Evolutionary conservation across 768 basidiomycete species (phyloP).

Genomic region (Chlorophyllum brunneum): DNA sequence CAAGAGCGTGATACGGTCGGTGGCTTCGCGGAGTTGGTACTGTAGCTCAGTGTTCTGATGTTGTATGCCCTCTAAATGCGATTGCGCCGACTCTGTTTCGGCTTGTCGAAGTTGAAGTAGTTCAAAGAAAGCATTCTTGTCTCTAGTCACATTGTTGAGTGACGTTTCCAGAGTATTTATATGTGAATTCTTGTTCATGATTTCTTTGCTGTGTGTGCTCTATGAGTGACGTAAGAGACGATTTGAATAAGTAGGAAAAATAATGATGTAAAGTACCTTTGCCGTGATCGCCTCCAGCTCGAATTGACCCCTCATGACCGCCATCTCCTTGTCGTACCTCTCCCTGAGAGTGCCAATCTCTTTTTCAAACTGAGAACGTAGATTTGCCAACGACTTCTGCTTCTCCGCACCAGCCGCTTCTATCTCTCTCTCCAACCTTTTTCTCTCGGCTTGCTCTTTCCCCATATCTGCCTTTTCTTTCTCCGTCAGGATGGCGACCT

Average conservation of each 20-base stretch:
- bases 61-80: slow-evolving; percentile 69
- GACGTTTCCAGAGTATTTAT: slow-evolving; percentile 70
- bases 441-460: slow-evolving; percentile 50
- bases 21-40: slow-evolving; percentile 79
- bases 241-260: too few species aligned
- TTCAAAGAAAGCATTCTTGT: slow-evolving; percentile 83
- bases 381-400: slow-evolving; percentile 54
- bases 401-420: slow-evolving; percentile 57
- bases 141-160: slow-evolving; percentile 61
- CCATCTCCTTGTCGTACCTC: slow-evolving; percentile 70
- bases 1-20: slow-evolving; percentile 67
- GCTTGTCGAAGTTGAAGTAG: slow-evolving; percentile 85
- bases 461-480: slow-evolving; percentile 51
- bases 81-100: slow-evolving; percentile 81
- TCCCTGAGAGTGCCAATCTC: slow-evolving; percentile 61
- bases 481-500: slow-evolving; percentile 46
- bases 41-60: slow-evolving; percentile 80
- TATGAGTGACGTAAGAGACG: slow-evolving; percentile 25
- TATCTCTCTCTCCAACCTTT: slow-evolving; percentile 58
- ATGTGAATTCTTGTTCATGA: slow-evolving; percentile 53
- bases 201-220: slow-evolving; percentile 67
- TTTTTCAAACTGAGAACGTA: slow-evolving; percentile 69
- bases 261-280: slow-evolving; percentile 49
- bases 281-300: slow-evolving; percentile 72
- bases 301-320: slow-evolving; percentile 60